phyloP scores from a whole-genome alignment of 176 grass and related monocot species.

The Avena sativa region DNA sequence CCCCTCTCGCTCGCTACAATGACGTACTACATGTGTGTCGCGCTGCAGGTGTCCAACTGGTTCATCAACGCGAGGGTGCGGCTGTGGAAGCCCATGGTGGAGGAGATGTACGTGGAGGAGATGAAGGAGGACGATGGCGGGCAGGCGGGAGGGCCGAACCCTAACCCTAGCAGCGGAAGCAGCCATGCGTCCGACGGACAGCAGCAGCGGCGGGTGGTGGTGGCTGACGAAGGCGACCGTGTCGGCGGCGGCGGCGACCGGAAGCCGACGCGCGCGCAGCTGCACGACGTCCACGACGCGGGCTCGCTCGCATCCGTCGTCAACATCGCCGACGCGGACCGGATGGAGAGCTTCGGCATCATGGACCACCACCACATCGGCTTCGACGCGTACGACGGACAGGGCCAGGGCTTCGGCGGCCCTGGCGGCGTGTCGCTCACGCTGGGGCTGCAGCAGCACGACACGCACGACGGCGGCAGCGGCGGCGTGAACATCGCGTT shows the following conservation, averaged over 20 bases:
- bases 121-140: conserved; percentile 58
- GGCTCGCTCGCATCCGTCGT: conserved; percentile 79
- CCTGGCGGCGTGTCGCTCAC: conserved; percentile 69
- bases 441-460: conserved; percentile 86
- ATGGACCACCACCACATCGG: conserved; percentile 50
- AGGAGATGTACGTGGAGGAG: conserved; percentile 97
- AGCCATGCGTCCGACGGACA: conserved; percentile 36
- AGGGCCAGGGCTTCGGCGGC: conserved; percentile 25
- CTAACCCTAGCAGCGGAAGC: conserved; percentile 51
- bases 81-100: conserved; percentile 98
- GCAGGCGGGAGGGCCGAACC: conserved; percentile 36
- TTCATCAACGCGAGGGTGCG: conserved; percentile 83
- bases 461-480: conserved; percentile 32
- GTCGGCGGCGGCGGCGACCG: conserved; percentile 41
- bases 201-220: neutral
- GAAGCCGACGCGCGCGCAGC: conserved; percentile 76
- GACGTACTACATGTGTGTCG: neutral
- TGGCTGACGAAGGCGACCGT: neutral
- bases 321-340: conserved; percentile 42
- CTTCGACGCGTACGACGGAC: conserved; percentile 56
- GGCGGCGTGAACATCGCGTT: conserved; percentile 63
- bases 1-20: conserved; percentile 33
- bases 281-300: conserved; percentile 52
- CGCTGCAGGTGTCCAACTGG: conserved; percentile 82
- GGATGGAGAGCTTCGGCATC: conserved; percentile 54